Base-by-base conservation (phyloP, 2,329 filamentous ascomycete genomes). In the Mycosphaerelloides madeirae region DNA sequence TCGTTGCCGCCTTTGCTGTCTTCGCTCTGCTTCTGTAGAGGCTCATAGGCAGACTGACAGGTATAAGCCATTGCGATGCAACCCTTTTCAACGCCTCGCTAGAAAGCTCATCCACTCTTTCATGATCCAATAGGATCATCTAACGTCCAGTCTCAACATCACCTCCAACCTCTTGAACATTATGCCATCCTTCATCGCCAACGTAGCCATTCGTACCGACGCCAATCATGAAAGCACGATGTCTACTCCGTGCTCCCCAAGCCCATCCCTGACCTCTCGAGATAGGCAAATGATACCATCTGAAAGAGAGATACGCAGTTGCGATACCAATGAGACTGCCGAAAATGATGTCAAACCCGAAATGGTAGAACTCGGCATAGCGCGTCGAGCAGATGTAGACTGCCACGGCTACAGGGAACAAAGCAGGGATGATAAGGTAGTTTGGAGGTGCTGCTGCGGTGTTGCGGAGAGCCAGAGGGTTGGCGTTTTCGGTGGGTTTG, bases 331-430 rank as follows among this genome's bases (percentile, higher is more conserved):
- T 84, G 11, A 85, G 54, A 44, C 83, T 85, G n/a, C 91, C 91
- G 51, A 85, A 87, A 2, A 96, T 68, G 54, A 96, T 86, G 54
- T 97, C 91, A 63, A 95, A 91, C n/a, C 84, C 89, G 63, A 91
- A 86, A 65, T 97, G 91, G 31, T 87, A 81, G 70, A 83, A 94
- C 65, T 96, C 84, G 48, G 84, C 89, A 77, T 85, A 97, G 9
- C 91, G 84, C 1, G 87, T 91, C 19, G 83, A 80, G n/a, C 84
- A 46, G 41, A 57, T 47, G 31, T 53, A 55, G 20, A 54, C 44
- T 16, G 50, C 52, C 1, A 50, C 48, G 13, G 43, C 52, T 31
- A 57, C 42, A 2, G 52, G 50, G 2, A 41, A 31, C 25, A 53
- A 38, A 13, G 52, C 50, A n/a, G 49, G 52, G 33, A 53, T 48